Base-by-base conservation (phyloP, 306 rosid genomes). In the Herpetospermum pedunculosum region DNA sequence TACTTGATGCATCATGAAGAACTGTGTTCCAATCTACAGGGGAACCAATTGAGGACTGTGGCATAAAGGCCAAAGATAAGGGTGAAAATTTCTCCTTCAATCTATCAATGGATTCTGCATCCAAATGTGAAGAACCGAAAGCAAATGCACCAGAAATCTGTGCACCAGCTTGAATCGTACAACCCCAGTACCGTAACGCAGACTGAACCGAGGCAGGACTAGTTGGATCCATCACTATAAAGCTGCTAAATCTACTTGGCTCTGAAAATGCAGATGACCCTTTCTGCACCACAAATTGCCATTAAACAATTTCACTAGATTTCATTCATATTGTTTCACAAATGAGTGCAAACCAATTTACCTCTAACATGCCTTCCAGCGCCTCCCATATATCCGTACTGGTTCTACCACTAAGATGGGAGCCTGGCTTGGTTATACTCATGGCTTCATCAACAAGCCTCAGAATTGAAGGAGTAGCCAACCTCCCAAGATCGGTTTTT, bases 151-250 rank as follows among this genome's bases (percentile, higher is more conserved):
- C 97, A 11, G 91, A 89, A 78, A 86, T 85, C 78, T 79, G 90
- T 79, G 90, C 87, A 75, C 97, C 96, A 57, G 98, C 89, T 86
- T 94, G 98, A 80, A 94, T 86, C 18, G 90, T 72, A 78, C 97
- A 89, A 32, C 99, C 99, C 99, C 99, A 94, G 73, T 94, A 91
- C 47, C 97, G 90, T 70, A 84, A 78, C 5, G 99, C 99, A 71
- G 92, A 85, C 75, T 75, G 77, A 32, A 89, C 79, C 5, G 95
- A 89, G 70, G 82, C 82, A 29, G 84, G 89, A 80, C 80, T 84
- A 76, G 81, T 83, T 5, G 96, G 92, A 82, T 91, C 88, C 87
- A 91, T 86, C 80, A 86, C 91, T 73, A 94, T 86, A 76, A 83
- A 88, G 90, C 96, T 89, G 76, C 88, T 85, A 64, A 94, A 88